These are phyloP conservation scores for Mucor lusitanicus DNA, from an alignment of 371 early-diverging fungal species.

Conservation along the genomic window DNA sequence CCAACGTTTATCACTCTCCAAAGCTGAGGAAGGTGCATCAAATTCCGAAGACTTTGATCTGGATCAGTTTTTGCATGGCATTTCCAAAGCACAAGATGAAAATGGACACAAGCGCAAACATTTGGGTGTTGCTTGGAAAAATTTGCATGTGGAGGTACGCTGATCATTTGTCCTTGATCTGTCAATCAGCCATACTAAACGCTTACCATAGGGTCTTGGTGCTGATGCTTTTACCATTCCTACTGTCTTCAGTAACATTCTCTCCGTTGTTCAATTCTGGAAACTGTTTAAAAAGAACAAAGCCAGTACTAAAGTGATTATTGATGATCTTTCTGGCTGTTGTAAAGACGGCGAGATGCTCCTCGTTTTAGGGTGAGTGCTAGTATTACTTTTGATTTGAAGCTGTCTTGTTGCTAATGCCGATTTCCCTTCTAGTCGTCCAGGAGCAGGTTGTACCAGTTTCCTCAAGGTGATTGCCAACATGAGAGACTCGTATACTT, in stretches of 20 bases:
- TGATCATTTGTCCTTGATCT: neutral
- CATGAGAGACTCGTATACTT: constrained; percentile 57
- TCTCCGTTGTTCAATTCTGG: constrained; percentile 37
- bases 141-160: constrained; percentile 41
- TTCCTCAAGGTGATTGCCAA: constrained; percentile 68
- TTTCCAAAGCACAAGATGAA: constrained; percentile 26
- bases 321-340: constrained; percentile 60
- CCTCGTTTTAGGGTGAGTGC: constrained; percentile 56
- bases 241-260: constrained; percentile 17
- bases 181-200: neutral
- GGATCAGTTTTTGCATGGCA: constrained; percentile 31
- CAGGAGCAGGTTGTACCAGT: constrained; percentile 71
- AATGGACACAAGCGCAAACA: constrained; percentile 31
- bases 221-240: constrained; percentile 46
- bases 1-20: constrained; percentile 10
- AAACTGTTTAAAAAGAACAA: constrained; percentile 21
- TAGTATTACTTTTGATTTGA: too few relatives aligned
- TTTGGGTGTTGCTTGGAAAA: constrained; percentile 52
- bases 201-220: constrained; percentile 32
- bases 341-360: constrained; percentile 74
- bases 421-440: constrained; percentile 42
- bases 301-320: constrained; percentile 37
- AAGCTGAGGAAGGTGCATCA: constrained; percentile 21
- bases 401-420: too few relatives aligned
- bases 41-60: constrained; percentile 37